Percentiles rank a stretch among this genome's conserved stretches.
Evolutionary conservation across 73 alveolate species (phyloP).

Genomic region (Paramecium octaurelia): DNA sequence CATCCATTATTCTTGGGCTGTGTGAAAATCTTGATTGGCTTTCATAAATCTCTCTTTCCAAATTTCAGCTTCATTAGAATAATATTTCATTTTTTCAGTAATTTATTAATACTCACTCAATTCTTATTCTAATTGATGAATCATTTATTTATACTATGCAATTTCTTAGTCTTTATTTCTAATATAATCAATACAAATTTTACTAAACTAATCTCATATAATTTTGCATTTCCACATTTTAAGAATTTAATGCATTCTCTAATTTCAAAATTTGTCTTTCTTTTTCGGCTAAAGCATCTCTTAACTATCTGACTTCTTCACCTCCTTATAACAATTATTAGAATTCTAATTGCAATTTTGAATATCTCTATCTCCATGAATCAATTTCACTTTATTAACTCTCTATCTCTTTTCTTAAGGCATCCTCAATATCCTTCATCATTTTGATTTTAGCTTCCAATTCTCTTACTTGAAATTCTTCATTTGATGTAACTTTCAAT

Average conservation of each 20-base stretch:
- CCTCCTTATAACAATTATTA: neutral
- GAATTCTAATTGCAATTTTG: neutral
- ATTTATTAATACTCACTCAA: neutral
- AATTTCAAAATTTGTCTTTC: neutral
- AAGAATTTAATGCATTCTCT: neutral
- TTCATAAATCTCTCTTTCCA: slow-evolving; percentile 27
- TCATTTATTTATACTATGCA: neutral
- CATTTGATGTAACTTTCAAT: neutral
- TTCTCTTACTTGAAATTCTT: neutral
- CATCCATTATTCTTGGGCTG: neutral
- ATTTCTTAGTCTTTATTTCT: neutral
- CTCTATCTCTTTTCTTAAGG: neutral
- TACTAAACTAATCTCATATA: neutral
- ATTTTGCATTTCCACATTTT: neutral
- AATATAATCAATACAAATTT: neutral
- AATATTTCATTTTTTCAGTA: neutral
- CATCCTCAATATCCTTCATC: neutral
- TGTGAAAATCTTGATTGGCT: slow-evolving; percentile 1
- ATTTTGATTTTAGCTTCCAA: neutral
- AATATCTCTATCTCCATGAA: slow-evolving; percentile 23
- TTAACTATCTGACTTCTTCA: slow-evolving; percentile 34
- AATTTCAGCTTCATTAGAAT: neutral
- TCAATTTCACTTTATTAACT: neutral
- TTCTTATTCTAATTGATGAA: neutral
- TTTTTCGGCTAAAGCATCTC: slow-evolving; percentile 16